phyloP scores from a whole-genome alignment of 1,284 basidiomycete species.

The Cryptococcus sp. region DNA sequence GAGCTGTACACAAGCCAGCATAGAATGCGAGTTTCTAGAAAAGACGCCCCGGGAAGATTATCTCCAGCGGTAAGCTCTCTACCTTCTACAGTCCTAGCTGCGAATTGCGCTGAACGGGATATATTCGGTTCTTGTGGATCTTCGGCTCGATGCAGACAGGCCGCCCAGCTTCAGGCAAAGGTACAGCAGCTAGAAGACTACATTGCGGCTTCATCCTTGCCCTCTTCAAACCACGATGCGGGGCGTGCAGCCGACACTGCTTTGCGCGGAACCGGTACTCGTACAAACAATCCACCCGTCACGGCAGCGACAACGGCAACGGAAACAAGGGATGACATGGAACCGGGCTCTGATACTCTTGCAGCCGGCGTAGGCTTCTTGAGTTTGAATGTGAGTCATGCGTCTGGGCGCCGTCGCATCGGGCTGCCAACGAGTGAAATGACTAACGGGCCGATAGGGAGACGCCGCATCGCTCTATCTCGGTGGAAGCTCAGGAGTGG shows the following conservation, averaged over 20 bases:
- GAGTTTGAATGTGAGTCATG: slow-evolving; percentile 5
- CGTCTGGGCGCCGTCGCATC: too few relatives aligned
- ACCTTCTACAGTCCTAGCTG: neutral
- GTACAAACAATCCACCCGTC: neutral
- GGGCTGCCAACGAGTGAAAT: neutral
- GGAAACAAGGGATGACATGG: neutral
- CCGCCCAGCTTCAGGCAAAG: slow-evolving; percentile 1
- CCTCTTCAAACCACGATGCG: neutral
- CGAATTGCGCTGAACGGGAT: neutral
- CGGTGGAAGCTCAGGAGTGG: slow-evolving; percentile 12
- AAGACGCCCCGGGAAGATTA: slow-evolving; percentile 7
- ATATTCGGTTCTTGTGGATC: too few relatives aligned
- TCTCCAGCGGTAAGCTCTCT: neutral
- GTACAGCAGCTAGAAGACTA: slow-evolving; percentile 5
- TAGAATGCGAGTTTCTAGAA: slow-evolving; percentile 8
- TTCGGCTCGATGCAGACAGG: neutral
- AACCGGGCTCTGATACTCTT: slow-evolving; percentile 1
- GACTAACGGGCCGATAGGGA: slow-evolving; percentile 1
- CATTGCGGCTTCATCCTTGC: neutral
- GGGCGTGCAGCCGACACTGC: neutral
- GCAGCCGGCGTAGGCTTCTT: slow-evolving; percentile 12
- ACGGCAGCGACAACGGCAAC: neutral
- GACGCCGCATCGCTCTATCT: slow-evolving; percentile 7
- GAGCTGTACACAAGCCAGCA: slow-evolving; percentile 8
- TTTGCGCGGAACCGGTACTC: neutral